Base-by-base conservation (phyloP, 768 basidiomycete species). In the Collybia nuda region DNA sequence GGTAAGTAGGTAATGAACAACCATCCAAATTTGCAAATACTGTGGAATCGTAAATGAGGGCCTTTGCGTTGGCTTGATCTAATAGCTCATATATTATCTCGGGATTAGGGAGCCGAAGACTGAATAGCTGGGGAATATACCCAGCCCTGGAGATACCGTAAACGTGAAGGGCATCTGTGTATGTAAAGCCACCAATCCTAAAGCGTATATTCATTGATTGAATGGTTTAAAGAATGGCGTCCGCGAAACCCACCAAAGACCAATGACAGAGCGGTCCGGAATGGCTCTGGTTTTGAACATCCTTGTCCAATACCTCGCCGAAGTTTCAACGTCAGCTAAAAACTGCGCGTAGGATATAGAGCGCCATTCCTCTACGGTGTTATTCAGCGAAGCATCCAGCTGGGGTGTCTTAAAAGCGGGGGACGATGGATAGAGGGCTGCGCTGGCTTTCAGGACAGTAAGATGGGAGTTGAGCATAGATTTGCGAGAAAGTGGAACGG, bases 121-220 rank as follows among this genome's bases (percentile, higher is more conserved):
- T 87, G 73, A 90, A 88, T 14, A 90, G 66, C 55, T 90, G 88
- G 0, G 89, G 89, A 54, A 88, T 70, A 64, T 84, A 90, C 4
- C 88, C 88, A 5, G 88, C 89, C 60, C 88, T 75, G 12, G 86
- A 84, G 52, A 91, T 69, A 47, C 82, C 83, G 61, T 89, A 90
- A 53, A 90, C 84, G 55, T 87, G 84, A 18, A 90, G 67, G 26
- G 84, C 78, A 62, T 91, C 88, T 40, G 24, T 26, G 24, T 26
- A 26, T 26, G 24, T 78, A 71, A 86, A 83, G 5, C 89, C 89
- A 29, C 82, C 75, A 37, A 90, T 67, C 89, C 89, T 91, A 23
- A 11, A 44, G 3, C 57, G 56, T 44, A 28, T 41, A 40, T 46
- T 48, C 37, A 45, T 37, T 46, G 56, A 58, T 46, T 56, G 54